Conservation (phyloP, 371 early-diverging fungal genomes). For the Syncephalastrum contaminatum region DNA sequence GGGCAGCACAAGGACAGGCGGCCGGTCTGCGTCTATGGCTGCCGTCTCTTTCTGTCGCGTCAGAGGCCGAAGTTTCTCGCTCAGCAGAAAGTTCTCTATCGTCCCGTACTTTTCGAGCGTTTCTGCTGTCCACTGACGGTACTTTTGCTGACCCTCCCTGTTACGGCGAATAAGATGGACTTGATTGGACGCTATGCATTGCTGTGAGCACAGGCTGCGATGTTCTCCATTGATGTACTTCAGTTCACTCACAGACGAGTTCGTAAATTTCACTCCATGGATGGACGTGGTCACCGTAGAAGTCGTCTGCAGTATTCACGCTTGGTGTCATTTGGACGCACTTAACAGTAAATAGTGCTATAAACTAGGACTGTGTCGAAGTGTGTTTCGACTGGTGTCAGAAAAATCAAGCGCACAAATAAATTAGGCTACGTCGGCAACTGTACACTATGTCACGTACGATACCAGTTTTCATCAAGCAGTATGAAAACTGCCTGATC, state of each 20-base stretch:
- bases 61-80: constrained; percentile 35
- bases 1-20: constrained; percentile 40
- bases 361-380: no score
- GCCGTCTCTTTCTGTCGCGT: background rate
- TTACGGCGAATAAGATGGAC: constrained; percentile 31
- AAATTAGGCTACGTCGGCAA: no score
- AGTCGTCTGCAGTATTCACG: constrained; percentile 9
- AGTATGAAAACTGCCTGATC: no score
- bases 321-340: constrained; percentile 9
- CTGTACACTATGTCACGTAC: no score
- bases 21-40: constrained; percentile 7
- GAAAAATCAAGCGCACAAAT: no score
- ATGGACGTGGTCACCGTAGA: constrained; percentile 30
- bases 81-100: constrained; percentile 37
- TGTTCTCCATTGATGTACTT: no score
- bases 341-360: no score
- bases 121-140: constrained; percentile 36
- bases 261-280: constrained; percentile 38
- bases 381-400: no score
- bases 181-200: constrained; percentile 29
- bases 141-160: constrained; percentile 24
- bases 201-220: background rate
- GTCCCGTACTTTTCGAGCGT: constrained; percentile 42
- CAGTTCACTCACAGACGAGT: constrained; percentile 33
- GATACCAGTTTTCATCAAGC: no score